Evolutionary conservation across 495 filamentous ascomycete genomes (phyloP), one percentile per base, ranked within the genome.

Genomic region (Podospora pseudopauciseta): DNA sequence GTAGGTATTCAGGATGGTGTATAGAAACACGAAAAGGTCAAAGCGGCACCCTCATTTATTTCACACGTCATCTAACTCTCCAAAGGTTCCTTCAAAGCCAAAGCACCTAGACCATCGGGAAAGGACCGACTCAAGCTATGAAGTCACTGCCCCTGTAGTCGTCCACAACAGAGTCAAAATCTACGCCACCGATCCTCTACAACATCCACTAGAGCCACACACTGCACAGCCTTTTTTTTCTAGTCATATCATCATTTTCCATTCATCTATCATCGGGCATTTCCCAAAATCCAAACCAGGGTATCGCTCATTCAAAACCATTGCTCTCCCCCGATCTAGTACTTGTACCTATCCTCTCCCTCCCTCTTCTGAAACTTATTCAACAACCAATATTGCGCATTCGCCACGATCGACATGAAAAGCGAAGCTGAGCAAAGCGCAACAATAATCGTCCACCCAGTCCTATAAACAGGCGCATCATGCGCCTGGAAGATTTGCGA

Each of bases 401-500:
- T 74, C 3, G 74, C 75, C 18, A 70, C 32, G 0, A 73, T 30
- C 0, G 72, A 68, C 44, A 68, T 64, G 20, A 72, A 55, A 65
- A 77, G 30, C 9, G 67, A 62, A 15, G 68, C 16, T 0, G 72
- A 67, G 16, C 64, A 54, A 13, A 77, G 68, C 0, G 18, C 63
- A 15, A 74, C 5, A 19, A 77, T 76, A 39, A 63, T 68, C 7
- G 70, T 73, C 75, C 75, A 77, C 0, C 73, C 73, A 2, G 53
- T 74, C 23, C 27, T 27, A 32, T 89, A 87, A 3, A 83, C 75
- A 4, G 85, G 85, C 16, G 79, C 80, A 44, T 87, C 85, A 19
- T 79, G 69, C 0, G 81, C 80, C 27, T 83, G 82, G 75, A 87
- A 87, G 55, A 87, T 77, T 71, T 87, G 85, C 6, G 80, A 79